Percentiles rank a stretch among this genome's conserved stretches.
Conservation (phyloP, 176 grass and related monocot species). For the Oryza coarctata region DNA sequence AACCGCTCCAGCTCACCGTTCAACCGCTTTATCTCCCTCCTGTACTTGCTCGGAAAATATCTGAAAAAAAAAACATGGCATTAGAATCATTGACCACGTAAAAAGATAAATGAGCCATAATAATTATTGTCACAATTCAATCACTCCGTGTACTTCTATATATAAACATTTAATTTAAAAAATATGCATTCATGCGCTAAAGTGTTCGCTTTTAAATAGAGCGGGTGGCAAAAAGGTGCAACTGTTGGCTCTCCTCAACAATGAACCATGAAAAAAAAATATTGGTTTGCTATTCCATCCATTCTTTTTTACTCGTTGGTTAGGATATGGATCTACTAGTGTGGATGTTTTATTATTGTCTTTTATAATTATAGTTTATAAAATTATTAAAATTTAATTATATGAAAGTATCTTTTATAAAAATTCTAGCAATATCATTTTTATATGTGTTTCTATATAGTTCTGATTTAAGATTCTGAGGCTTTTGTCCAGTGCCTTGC, state of each 20-base stretch:
- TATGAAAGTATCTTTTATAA: background rate
- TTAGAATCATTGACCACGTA: background rate
- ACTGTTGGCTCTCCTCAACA: background rate
- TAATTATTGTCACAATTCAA: background rate
- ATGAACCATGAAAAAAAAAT: background rate
- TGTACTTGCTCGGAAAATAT: constrained; percentile 81
- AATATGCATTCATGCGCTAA: background rate
- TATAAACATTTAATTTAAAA: background rate
- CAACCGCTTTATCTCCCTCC: constrained; percentile 62
- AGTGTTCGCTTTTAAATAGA: too few relatives aligned
- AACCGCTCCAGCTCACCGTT: constrained; percentile 67
- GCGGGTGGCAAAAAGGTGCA: too few relatives aligned
- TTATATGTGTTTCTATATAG: too few relatives aligned
- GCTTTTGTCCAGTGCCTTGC: background rate
- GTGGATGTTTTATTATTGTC: background rate
- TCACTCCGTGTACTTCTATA: background rate
- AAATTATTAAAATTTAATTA: background rate
- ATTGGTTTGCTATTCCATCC: too few relatives aligned
- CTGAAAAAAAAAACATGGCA: constrained; percentile 18
- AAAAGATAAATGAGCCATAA: too few relatives aligned
- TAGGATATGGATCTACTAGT: too few relatives aligned
- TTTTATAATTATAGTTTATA: background rate
- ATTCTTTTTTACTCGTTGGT: too few relatives aligned
- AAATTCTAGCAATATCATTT: too few relatives aligned
- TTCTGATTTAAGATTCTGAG: too few relatives aligned